Conservation (phyloP, 768 basidiomycete genomes). For the Trametes sanguinea region DNA sequence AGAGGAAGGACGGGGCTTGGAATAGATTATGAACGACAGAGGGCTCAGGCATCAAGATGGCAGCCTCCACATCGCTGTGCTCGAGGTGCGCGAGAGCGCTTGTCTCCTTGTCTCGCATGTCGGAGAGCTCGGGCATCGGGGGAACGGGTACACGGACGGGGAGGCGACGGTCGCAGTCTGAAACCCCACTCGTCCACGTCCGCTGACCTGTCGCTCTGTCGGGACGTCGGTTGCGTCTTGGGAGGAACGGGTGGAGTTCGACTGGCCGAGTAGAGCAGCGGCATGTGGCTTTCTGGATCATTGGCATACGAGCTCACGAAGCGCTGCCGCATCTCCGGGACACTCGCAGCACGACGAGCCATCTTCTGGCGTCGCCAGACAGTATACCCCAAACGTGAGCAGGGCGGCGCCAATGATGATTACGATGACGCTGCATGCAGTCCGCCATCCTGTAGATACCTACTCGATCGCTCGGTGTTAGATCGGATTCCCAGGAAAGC, state of each 20-base stretch:
- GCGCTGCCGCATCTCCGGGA: slow-evolving; percentile 17
- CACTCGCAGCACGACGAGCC: neutral
- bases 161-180: slow-evolving; percentile 2
- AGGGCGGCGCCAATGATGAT: slow-evolving; percentile 19
- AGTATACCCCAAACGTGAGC: slow-evolving; percentile 10
- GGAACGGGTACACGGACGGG: slow-evolving; percentile 11
- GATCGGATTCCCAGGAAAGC: neutral
- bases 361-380: slow-evolving; percentile 16
- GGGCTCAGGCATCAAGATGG: slow-evolving; percentile 4
- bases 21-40: neutral
- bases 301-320: slow-evolving; percentile 11
- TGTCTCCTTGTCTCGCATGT: neutral
- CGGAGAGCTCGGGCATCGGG: slow-evolving; percentile 3
- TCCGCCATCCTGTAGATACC: slow-evolving; percentile 22
- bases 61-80: neutral
- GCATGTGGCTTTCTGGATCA: slow-evolving; percentile 14
- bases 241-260: slow-evolving; percentile 2
- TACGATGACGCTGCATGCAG: slow-evolving; percentile 16
- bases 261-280: neutral
- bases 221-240: slow-evolving; percentile 6
- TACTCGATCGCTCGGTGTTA: neutral
- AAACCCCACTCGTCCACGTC: slow-evolving; percentile 8
- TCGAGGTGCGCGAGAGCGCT: neutral
- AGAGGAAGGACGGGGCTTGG: neutral
- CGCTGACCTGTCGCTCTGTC: neutral